Conservation (phyloP, 345 rosid genomes). For the Raphanus raphanistrum region DNA sequence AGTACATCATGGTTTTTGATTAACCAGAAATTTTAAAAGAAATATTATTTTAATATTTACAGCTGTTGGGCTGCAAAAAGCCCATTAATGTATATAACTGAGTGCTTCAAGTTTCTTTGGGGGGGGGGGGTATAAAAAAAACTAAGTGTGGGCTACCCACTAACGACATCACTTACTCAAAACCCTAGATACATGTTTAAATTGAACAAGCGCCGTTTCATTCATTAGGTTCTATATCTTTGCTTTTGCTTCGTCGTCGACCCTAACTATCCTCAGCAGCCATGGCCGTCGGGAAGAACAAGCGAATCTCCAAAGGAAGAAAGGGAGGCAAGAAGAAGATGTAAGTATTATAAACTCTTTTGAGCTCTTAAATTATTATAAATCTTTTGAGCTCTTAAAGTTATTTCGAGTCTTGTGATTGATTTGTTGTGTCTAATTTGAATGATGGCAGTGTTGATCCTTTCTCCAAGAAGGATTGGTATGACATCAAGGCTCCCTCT, state of each 20-base stretch:
- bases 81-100: background rate
- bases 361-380: background rate
- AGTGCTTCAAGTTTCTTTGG: background rate
- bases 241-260: slow-evolving; percentile 13
- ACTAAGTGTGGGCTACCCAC: background rate
- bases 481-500: slow-evolving; percentile 92
- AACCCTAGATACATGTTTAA: slow-evolving; percentile 32
- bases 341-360: slow-evolving; percentile 42
- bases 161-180: background rate
- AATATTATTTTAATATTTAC: background rate
- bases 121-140: background rate
- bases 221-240: slow-evolving; percentile 1
- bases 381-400: background rate
- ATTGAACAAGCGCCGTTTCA: slow-evolving; percentile 26
- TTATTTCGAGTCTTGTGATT: background rate
- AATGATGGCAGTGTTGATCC: slow-evolving; percentile 66
- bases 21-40: background rate
- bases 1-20: background rate
- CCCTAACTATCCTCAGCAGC: background rate
- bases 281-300: slow-evolving; percentile 70
- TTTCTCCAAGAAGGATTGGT: slow-evolving; percentile 96
- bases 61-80: background rate
- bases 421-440: background rate
- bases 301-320: slow-evolving; percentile 96
- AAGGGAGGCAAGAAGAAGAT: slow-evolving; percentile 97